phyloP scores from a whole-genome alignment of 1,284 basidiomycete species.

The Ceraceosorus bombacis region DNA sequence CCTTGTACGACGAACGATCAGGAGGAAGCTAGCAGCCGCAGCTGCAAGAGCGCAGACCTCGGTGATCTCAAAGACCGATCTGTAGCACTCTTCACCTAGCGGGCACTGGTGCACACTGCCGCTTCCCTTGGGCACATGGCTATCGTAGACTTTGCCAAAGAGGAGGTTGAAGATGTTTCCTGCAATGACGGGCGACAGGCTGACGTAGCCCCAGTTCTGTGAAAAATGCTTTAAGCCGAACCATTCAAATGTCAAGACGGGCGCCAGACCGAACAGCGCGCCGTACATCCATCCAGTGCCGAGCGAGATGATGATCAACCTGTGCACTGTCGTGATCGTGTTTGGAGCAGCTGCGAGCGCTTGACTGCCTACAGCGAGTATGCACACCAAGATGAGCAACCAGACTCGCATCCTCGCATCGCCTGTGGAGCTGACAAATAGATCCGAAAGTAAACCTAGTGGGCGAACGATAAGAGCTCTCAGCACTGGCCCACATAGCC shows the following conservation, averaged over 20 bases:
- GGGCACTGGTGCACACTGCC: slow-evolving; percentile 29
- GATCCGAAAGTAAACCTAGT: slow-evolving; percentile 66
- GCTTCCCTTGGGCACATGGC: slow-evolving; percentile 18
- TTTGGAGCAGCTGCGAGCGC: slow-evolving; percentile 36
- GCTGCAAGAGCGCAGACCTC: slow-evolving; percentile 26
- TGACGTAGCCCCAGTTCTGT: slow-evolving; percentile 78
- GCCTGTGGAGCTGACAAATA: slow-evolving; percentile 24
- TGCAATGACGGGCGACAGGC: slow-evolving; percentile 67
- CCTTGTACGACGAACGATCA: slow-evolving; percentile 21
- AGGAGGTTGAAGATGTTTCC: slow-evolving; percentile 68
- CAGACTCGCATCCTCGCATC: slow-evolving; percentile 28
- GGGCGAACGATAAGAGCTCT: slow-evolving; percentile 3
- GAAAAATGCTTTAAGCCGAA: slow-evolving; percentile 75
- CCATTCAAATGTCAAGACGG: slow-evolving; percentile 73
- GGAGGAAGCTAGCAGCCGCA: slow-evolving; percentile 23
- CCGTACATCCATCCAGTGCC: slow-evolving; percentile 70
- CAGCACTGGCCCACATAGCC: slow-evolving; percentile 1
- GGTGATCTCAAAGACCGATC: slow-evolving; percentile 39
- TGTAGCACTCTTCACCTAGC: slow-evolving; percentile 44
- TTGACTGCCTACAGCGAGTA: slow-evolving; percentile 35
- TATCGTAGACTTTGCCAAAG: slow-evolving; percentile 22
- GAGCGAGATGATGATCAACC: slow-evolving; percentile 68
- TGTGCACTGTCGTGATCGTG: slow-evolving; percentile 56
- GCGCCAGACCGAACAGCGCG: slow-evolving; percentile 66
- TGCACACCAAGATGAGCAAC: slow-evolving; percentile 36